Evolutionary conservation across 257 asterid genomes (phyloP), one percentile per base, ranked within the genome.

Genomic region (Solanum virginianum): DNA sequence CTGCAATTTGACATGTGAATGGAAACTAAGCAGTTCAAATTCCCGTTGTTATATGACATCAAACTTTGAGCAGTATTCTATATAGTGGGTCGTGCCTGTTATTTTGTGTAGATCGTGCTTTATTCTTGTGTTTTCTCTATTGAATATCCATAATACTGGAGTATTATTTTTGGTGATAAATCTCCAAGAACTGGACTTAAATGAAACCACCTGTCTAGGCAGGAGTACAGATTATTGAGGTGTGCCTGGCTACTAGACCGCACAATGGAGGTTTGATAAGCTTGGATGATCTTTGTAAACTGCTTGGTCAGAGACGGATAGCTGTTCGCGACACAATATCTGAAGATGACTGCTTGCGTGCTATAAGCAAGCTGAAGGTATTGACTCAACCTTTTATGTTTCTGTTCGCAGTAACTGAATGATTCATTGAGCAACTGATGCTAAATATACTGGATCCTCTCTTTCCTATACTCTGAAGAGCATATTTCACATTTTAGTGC

Each of bases 331-430:
- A 97, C 87, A 90, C 93, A 10, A 87, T 97, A 51, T 92, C 98
- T 80, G 99, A 94, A 89, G 99, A 97, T 92, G 99, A 97, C 81
- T 97, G 99, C 87, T 89, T 97, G 88, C 99, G 99, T 85, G 99
- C 99, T 63, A 95, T 97, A 47, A 94, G 99, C 89, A 97, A 97
- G 89, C 94, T 97, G 84, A 97, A 97, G 98, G 99, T 95, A 92
- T 47, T 70, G 20, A 47, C 79, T 43, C 17, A 47, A 51, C 13
- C 60, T 75, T 75, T 87, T 72, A 71, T 18, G 55, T 32, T 26
- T 53, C 63, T 26, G 41, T 77, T 77, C 26, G 63, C 47, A 77
- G 63, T 26, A 77, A 26, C 26, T 51, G 47, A 26, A 77, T 24
- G 45, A 26, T 24, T 4, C 15, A 49, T 75, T 49, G 82, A 24